Conservation (phyloP, 2,329 filamentous ascomycete species). For the Trichoderma breve region DNA sequence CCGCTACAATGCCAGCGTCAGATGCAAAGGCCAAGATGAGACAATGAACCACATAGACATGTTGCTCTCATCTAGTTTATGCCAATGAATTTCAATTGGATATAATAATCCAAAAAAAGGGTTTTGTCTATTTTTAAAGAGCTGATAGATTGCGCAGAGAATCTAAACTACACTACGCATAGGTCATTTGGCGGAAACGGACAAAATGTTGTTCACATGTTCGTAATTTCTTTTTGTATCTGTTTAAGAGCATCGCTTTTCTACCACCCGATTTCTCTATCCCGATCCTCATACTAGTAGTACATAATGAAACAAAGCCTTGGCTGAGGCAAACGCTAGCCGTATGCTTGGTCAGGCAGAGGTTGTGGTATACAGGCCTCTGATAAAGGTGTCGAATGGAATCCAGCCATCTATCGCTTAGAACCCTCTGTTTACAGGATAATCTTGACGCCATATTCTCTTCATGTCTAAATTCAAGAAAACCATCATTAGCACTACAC, state of each 20-base stretch:
- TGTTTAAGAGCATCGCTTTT: not conserved
- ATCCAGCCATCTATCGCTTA: conserved; percentile 24
- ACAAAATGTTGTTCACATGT: not conserved
- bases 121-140: not conserved
- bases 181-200: not conserved
- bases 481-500: not conserved
- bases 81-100: not conserved
- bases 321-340: conserved; percentile 35
- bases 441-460: conserved; percentile 43
- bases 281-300: conserved; percentile 15
- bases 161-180: not conserved
- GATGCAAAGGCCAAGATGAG: not conserved
- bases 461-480: conserved; percentile 43
- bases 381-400: conserved; percentile 27
- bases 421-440: conserved; percentile 35
- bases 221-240: not conserved
- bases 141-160: not conserved
- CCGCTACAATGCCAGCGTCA: not conserved
- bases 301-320: conserved; percentile 28
- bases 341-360: conserved; percentile 33
- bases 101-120: not conserved
- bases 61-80: not conserved
- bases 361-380: conserved; percentile 33
- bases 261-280: not conserved
- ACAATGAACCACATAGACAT: not conserved